phyloP scores from a whole-genome alignment of 2,329 filamentous ascomycete genomes.

The Conoideocrella luteorostrata region DNA sequence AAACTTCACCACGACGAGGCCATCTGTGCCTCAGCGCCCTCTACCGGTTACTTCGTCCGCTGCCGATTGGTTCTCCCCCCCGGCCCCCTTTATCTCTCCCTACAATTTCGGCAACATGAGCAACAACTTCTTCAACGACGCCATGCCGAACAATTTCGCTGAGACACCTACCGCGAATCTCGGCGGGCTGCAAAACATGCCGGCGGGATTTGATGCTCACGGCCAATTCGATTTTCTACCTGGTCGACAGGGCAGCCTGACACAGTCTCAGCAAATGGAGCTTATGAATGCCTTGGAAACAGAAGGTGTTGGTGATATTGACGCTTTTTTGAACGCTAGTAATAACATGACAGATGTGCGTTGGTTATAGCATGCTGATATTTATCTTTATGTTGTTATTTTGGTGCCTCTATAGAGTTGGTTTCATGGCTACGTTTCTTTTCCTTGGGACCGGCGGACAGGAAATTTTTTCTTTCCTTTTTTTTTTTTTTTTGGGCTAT shows the following conservation, averaged over 20 bases:
- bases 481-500: no score
- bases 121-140: constrained; percentile 35
- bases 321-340: constrained; percentile 47
- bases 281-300: constrained; percentile 75
- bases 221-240: constrained; percentile 27
- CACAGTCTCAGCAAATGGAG: constrained; percentile 74
- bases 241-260: constrained; percentile 62
- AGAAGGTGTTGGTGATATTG: constrained; percentile 56
- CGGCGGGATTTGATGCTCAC: constrained; percentile 16
- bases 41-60: constrained; percentile 34
- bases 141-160: constrained; percentile 22
- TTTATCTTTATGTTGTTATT: no score
- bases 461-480: no score
- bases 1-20: constrained; percentile 21
- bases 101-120: constrained; percentile 40
- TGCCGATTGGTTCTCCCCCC: constrained; percentile 49
- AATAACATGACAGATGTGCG: constrained; percentile 20
- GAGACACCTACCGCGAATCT: constrained; percentile 24
- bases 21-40: constrained; percentile 38
- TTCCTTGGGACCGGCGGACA: no score
- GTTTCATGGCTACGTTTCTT: no score
- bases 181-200: constrained; percentile 24
- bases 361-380: constrained; percentile 32
- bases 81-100: constrained; percentile 46
- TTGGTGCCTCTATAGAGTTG: no score